Evolutionary conservation across 1,284 basidiomycete genomes (phyloP), one percentile per base, ranked within the genome.

Genomic region (Rhodotorula sp.): DNA sequence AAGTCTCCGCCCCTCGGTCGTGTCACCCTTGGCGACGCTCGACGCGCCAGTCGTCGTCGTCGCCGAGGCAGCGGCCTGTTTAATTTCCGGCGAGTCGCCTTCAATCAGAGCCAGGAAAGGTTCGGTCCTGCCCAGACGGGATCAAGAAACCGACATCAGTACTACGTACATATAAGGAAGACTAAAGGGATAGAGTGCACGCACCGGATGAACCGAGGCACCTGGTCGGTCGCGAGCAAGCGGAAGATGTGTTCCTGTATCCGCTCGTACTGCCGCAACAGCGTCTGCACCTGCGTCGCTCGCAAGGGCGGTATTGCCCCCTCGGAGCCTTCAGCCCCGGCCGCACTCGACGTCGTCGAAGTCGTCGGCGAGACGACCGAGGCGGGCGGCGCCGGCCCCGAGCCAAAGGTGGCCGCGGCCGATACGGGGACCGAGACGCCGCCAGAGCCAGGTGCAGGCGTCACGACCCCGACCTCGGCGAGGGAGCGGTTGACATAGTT

Each of bases 211-310:
- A 77, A 77, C 1, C 76, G 64, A 16, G 95, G 95, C 43, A 98
- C 91, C 14, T 94, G 97, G 82, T 99, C 96, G 68, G 93, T 97
- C 14, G 96, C 95, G 92, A 99, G 97, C 76, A 98, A 83, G 65
- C 95, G 87, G 86, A 98, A 98, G 77, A 98, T 94, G 81, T 98
- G 94, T 52, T 87, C 90, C 83, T 98, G 96, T 71, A 99, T 98
- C 68, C 94, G 88, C 82, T 96, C 95, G 82, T 98, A 99, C 77
- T 98, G 84, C 74, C 88, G 85, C 77, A 99, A 93, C 86, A 98
- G 90, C 65, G 88, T 91, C 84, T 97, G 93, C 65, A 99, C 85
- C 82, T 99, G 96, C 58, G 91, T 96, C 46, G 94, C 95, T 77
- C 95, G 81, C 60, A 85, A 59, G 6, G 78, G 74, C 23, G 77